phyloP scores from a whole-genome alignment of 2,329 filamentous ascomycete species.

The Xylaria sp. region DNA sequence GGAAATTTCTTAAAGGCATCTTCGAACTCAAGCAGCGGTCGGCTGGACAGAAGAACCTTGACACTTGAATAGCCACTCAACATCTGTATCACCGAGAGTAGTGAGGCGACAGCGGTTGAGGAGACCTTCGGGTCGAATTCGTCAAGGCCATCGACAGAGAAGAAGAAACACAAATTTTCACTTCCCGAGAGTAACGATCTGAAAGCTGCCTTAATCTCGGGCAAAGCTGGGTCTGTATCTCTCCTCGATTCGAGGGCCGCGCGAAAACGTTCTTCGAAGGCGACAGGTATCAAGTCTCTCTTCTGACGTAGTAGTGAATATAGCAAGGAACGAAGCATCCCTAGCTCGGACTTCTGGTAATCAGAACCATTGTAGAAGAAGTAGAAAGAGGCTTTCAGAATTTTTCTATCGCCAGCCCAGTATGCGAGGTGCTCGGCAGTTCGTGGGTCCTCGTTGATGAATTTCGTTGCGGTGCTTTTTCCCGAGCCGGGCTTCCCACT shows the following conservation, averaged over 20 bases:
- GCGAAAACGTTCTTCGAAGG: conserved; percentile 10
- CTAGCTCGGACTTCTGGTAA: conserved; percentile 27
- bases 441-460: conserved; percentile 11
- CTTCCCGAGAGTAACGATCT: conserved; percentile 5
- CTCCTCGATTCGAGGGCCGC: conserved; percentile 3
- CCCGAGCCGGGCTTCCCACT: conserved; percentile 30
- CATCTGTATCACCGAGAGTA: conserved; percentile 17
- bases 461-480: conserved; percentile 33
- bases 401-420: conserved; percentile 13
- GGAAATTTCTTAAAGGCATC: conserved; percentile 11
- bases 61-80: conserved; percentile 15
- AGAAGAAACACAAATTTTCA: conserved; percentile 20
- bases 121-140: conserved; percentile 30
- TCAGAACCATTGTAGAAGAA: conserved; percentile 25
- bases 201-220: conserved; percentile 20
- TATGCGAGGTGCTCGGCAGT: conserved; percentile 20
- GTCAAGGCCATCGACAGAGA: conserved; percentile 30
- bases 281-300: conserved; percentile 18
- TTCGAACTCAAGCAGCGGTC: conserved; percentile 23
- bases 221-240: conserved; percentile 3
- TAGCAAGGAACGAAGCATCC: conserved; percentile 24
- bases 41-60: conserved; percentile 28
- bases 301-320: conserved; percentile 17
- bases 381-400: conserved; percentile 23
- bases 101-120: conserved; percentile 10